These are phyloP conservation scores for Cephalotrichum gorgonifer DNA, from an alignment of 2,329 filamentous ascomycete species.

Conservation along the genomic window DNA sequence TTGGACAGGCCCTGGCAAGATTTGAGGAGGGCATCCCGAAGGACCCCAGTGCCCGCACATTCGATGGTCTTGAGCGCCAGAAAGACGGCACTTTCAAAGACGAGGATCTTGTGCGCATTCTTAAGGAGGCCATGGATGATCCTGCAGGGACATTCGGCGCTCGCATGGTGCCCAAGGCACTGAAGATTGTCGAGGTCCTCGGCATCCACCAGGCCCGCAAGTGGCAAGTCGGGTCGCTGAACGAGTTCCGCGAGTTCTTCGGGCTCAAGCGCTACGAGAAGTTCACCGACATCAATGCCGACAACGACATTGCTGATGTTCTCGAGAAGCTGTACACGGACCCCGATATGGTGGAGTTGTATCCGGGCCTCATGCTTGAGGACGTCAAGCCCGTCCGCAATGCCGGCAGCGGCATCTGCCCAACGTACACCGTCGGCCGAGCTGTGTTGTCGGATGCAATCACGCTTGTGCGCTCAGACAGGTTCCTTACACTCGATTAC, in stretches of 20 bases:
- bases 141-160: slow-evolving; percentile 50
- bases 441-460: slow-evolving; percentile 51
- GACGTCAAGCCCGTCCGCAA: slow-evolving; percentile 39
- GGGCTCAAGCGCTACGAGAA: slow-evolving; percentile 43
- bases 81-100: slow-evolving; percentile 44
- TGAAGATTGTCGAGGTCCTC: slow-evolving; percentile 51
- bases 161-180: slow-evolving; percentile 44
- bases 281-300: slow-evolving; percentile 48
- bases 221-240: slow-evolving; percentile 51
- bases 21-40: slow-evolving; percentile 28
- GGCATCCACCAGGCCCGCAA: slow-evolving; percentile 52
- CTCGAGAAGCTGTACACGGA: slow-evolving; percentile 51
- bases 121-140: slow-evolving; percentile 50
- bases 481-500: slow-evolving; percentile 45
- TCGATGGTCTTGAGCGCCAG: slow-evolving; percentile 35
- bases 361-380: slow-evolving; percentile 57
- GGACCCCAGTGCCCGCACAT: slow-evolving; percentile 36
- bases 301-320: slow-evolving; percentile 42
- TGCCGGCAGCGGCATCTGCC: slow-evolving; percentile 41
- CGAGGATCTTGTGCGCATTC: slow-evolving; percentile 43
- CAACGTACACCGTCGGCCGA: slow-evolving; percentile 41
- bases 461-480: slow-evolving; percentile 45
- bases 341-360: slow-evolving; percentile 58
- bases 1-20: slow-evolving; percentile 22
- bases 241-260: slow-evolving; percentile 57